These are phyloP conservation scores for Botryotinia globosa DNA, from an alignment of 2,329 filamentous ascomycete genomes.

Conservation along the genomic window DNA sequence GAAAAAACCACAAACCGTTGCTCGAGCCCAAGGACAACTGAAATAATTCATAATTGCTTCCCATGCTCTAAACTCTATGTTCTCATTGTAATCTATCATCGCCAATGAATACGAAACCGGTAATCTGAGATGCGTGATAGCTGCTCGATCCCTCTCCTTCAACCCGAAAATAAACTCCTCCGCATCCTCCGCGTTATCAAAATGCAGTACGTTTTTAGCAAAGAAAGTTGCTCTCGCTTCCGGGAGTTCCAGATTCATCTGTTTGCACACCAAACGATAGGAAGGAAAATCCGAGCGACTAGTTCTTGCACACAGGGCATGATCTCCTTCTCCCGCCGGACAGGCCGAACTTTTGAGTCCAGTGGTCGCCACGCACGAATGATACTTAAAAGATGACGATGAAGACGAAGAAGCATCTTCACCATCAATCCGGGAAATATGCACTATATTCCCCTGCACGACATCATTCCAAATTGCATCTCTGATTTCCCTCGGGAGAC, in stretches of 20 bases:
- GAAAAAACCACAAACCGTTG: slow-evolving; percentile 21
- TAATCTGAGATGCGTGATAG: slow-evolving; percentile 27
- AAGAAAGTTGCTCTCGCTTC: slow-evolving; percentile 20
- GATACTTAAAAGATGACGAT: background rate
- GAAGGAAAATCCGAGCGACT: slow-evolving; percentile 5
- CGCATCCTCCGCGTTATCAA: slow-evolving; percentile 23
- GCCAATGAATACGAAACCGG: slow-evolving; percentile 19
- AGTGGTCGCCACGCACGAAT: slow-evolving; percentile 5
- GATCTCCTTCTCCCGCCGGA: slow-evolving; percentile 24
- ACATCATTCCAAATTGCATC: slow-evolving; percentile 27
- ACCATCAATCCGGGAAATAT: slow-evolving; percentile 15
- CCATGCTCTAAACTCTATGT: slow-evolving; percentile 14
- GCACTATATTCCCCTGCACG: slow-evolving; percentile 22
- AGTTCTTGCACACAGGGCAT: slow-evolving; percentile 20
- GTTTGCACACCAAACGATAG: slow-evolving; percentile 27
- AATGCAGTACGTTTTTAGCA: slow-evolving; percentile 29
- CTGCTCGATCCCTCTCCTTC: slow-evolving; percentile 21
- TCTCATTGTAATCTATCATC: background rate
- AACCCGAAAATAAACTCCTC: slow-evolving; percentile 28
- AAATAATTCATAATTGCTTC: slow-evolving; percentile 28
- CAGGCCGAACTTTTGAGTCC: slow-evolving; percentile 20
- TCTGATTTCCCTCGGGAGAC: slow-evolving; percentile 22
- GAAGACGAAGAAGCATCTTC: background rate
- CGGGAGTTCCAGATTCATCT: slow-evolving; percentile 26
- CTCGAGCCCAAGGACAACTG: slow-evolving; percentile 28